Conservation (phyloP, 768 basidiomycete genomes). For the Cantharellus anzutake region DNA sequence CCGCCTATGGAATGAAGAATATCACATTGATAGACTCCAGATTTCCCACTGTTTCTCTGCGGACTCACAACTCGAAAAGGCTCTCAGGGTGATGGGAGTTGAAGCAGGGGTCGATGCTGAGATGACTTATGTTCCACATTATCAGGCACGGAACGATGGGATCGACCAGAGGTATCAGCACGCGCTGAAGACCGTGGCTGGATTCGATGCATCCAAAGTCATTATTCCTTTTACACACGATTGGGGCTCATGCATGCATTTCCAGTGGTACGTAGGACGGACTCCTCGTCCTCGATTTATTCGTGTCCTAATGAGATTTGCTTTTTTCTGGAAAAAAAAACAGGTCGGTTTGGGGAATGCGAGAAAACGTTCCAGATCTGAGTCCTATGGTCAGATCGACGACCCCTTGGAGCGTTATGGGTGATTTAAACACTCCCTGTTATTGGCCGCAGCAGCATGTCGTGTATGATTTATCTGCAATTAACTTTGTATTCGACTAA, state of each 20-base stretch:
- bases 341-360: slow-evolving; percentile 6
- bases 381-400: slow-evolving; percentile 3
- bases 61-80: slow-evolving; percentile 16
- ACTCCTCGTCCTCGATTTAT: no score
- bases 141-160: slow-evolving; percentile 11
- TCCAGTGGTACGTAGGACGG: slow-evolving; percentile 13
- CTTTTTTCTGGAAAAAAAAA: not conserved
- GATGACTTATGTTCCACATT: slow-evolving; percentile 16
- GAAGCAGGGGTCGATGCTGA: slow-evolving; percentile 18
- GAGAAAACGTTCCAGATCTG: slow-evolving; percentile 1
- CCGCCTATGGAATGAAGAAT: slow-evolving; percentile 12
- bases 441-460: slow-evolving; percentile 19
- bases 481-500: not conserved
- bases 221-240: slow-evolving; percentile 14
- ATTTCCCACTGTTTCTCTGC: slow-evolving; percentile 18
- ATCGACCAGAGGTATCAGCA: not conserved
- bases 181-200: not conserved
- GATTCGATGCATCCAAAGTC: slow-evolving; percentile 8
- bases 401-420: slow-evolving; percentile 18
- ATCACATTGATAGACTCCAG: slow-evolving; percentile 13
- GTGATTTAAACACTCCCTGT: slow-evolving; percentile 18
- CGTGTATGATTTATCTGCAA: slow-evolving; percentile 5
- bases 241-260: slow-evolving; percentile 17
- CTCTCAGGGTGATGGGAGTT: slow-evolving; percentile 13
- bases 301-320: no score